phyloP scores from a whole-genome alignment of 2,329 filamentous ascomycete species.

The Botrytis porri region DNA sequence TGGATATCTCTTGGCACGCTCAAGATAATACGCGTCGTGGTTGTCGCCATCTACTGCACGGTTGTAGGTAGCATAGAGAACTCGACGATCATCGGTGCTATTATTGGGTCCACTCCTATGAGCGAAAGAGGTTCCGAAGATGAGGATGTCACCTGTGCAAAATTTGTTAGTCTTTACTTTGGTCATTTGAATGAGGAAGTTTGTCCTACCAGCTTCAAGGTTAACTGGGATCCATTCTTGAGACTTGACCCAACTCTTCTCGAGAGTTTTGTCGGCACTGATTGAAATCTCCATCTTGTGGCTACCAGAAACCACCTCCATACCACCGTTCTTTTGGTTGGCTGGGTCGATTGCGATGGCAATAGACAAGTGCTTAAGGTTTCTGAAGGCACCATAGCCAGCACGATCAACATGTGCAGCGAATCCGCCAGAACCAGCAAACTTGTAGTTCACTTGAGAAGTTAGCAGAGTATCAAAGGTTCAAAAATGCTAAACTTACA shows the following conservation, averaged over 20 bases:
- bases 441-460: slow-evolving; percentile 38
- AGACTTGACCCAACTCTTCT: slow-evolving; percentile 34
- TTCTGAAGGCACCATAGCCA: slow-evolving; percentile 40
- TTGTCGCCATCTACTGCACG: slow-evolving; percentile 42
- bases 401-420: slow-evolving; percentile 39
- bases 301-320: slow-evolving; percentile 39
- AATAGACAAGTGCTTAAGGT: slow-evolving; percentile 40
- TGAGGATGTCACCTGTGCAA: slow-evolving; percentile 36
- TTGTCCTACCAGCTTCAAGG: slow-evolving; percentile 35
- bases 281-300: slow-evolving; percentile 40
- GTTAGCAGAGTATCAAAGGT: not conserved
- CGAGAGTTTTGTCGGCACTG: slow-evolving; percentile 36
- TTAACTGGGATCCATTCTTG: slow-evolving; percentile 38
- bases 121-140: slow-evolving; percentile 40
- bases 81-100: slow-evolving; percentile 39
- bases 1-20: slow-evolving; percentile 43
- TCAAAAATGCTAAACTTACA: slow-evolving; percentile 25
- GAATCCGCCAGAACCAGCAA: slow-evolving; percentile 39
- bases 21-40: slow-evolving; percentile 44
- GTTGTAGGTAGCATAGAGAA: slow-evolving; percentile 46
- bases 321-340: slow-evolving; percentile 37
- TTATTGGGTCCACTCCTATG: slow-evolving; percentile 37
- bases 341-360: slow-evolving; percentile 39
- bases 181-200: not conserved
- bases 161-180: not conserved